Evolutionary conservation across 257 asterid species (phyloP).

Genomic region (Gentiana macrophylla): DNA sequence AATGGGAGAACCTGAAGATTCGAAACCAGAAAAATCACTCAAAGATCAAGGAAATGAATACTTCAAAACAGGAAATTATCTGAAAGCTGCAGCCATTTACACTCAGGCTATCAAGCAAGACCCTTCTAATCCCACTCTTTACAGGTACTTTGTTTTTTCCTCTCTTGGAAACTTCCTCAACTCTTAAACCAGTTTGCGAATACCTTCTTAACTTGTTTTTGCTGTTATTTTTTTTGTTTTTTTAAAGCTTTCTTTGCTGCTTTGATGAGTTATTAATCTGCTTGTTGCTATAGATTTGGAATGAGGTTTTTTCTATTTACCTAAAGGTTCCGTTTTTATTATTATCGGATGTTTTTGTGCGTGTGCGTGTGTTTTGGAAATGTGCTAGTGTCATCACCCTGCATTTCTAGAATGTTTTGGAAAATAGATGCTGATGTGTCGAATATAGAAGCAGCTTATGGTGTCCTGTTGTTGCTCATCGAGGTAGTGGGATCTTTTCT

Average conservation of each 20-base stretch:
- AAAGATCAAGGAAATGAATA: slow-evolving; percentile 92
- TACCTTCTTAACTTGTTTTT: not conserved
- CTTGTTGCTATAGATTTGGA: not conserved
- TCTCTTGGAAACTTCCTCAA: not conserved
- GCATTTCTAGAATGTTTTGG: not conserved
- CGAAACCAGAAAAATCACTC: slow-evolving; percentile 34
- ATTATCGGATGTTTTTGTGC: no score
- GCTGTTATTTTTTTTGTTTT: not conserved
- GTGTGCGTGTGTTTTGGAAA: no score
- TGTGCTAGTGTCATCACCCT: not conserved
- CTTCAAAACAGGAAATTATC: slow-evolving; percentile 86
- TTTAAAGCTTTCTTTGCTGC: not conserved
- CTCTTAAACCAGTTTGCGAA: not conserved
- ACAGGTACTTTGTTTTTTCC: slow-evolving; percentile 32
- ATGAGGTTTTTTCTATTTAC: not conserved
- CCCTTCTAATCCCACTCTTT: slow-evolving; percentile 78
- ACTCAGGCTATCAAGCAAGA: slow-evolving; percentile 95
- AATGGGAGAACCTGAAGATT: slow-evolving; percentile 53
- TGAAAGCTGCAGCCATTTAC: slow-evolving; percentile 97
- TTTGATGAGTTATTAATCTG: not conserved
- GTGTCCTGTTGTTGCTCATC: no score
- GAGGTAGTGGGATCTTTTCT: no score
- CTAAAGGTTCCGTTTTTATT: no score
- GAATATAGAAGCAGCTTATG: no score
- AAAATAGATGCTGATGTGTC: not conserved